Evolutionary conservation across 257 asterid species (phyloP).

Genomic region (Datura wrightii): DNA sequence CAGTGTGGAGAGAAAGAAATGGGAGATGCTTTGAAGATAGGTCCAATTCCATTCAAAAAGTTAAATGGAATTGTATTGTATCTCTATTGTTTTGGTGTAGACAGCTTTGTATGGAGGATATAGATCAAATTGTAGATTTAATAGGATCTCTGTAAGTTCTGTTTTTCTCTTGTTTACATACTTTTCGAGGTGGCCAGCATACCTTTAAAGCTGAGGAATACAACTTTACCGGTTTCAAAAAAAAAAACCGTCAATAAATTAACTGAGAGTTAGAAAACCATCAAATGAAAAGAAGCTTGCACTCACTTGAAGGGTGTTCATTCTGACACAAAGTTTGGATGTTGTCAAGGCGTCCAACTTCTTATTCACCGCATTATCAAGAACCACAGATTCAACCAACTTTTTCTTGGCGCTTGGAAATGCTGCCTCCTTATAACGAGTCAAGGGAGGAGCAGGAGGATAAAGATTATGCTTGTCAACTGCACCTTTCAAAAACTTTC

Average conservation of each 20-base stretch:
- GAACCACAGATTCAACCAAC: conserved; percentile 59
- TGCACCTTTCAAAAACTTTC: conserved; percentile 49
- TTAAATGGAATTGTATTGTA: too few relatives aligned
- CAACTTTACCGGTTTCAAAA: too few relatives aligned
- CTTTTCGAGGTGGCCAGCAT: too few relatives aligned
- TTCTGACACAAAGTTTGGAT: conserved; percentile 85
- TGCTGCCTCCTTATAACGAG: conserved; percentile 85
- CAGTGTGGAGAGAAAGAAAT: too few relatives aligned
- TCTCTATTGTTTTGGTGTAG: too few relatives aligned
- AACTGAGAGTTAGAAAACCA: conserved; percentile 11
- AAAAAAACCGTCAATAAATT: neutral
- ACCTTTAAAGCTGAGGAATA: too few relatives aligned
- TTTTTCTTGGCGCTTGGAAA: conserved; percentile 84
- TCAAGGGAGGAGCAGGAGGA: conserved; percentile 90
- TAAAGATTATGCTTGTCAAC: conserved; percentile 75
- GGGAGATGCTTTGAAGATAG: too few relatives aligned
- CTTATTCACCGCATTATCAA: conserved; percentile 61
- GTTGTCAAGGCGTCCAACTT: conserved; percentile 72
- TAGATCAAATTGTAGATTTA: too few relatives aligned
- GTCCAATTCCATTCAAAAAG: too few relatives aligned
- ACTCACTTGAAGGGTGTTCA: conserved; percentile 92
- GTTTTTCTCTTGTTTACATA: too few relatives aligned
- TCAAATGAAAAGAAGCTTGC: conserved; percentile 34
- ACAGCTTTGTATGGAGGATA: too few relatives aligned
- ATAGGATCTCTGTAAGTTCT: too few relatives aligned